Evolutionary conservation across 768 basidiomycete genomes (phyloP), one percentile per base, ranked within the genome.

Genomic region (Inosperma sp.): DNA sequence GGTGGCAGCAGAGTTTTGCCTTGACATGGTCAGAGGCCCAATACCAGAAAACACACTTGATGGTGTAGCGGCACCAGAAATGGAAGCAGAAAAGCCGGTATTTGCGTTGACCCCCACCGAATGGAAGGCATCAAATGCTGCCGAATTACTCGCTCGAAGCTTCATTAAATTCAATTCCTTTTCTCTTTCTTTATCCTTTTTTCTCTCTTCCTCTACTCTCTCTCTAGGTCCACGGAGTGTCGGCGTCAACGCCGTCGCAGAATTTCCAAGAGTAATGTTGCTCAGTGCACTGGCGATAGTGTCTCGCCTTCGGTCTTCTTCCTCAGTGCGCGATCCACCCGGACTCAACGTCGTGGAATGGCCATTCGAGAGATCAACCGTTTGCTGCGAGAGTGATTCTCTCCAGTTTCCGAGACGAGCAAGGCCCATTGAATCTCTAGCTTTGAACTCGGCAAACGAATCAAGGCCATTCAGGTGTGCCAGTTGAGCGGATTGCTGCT

Each of bases 111-210:
- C 53, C 40, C 68, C 44, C 7, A 22, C 72, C 31, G 37, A 80
- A 62, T 90, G 84, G 71, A 91, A 93, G 2, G 88, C 84, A 59
- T 93, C 89, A 62, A 80, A 91, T 1, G 85, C 78, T 19, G 72
- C 70, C 2, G 77, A 62, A 56, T 72, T 69, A 35, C 62, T 67
- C 39, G 67, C 68, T 21, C 78, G 68, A 25, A 69, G 68, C 29
- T 76, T 72, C 52, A 73, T 68, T 41, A 63, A 33, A 33, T 56
- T 58, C 29, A 54, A 44, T 46, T 62, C 61, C 77, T 77, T 63
- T 78, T 83, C 61, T 74, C 77, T 60, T 78, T 79, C 58, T 73
- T 68, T 53, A 7, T 78, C 77, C 60, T 78, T 79, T 53, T 72
- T 65, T 41, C 73, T 66, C 25, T 84, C 83, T 12, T 84, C 83